Base-by-base conservation (phyloP, 2,329 filamentous ascomycete species). In the Cladosporium austrohemisphaericum region DNA sequence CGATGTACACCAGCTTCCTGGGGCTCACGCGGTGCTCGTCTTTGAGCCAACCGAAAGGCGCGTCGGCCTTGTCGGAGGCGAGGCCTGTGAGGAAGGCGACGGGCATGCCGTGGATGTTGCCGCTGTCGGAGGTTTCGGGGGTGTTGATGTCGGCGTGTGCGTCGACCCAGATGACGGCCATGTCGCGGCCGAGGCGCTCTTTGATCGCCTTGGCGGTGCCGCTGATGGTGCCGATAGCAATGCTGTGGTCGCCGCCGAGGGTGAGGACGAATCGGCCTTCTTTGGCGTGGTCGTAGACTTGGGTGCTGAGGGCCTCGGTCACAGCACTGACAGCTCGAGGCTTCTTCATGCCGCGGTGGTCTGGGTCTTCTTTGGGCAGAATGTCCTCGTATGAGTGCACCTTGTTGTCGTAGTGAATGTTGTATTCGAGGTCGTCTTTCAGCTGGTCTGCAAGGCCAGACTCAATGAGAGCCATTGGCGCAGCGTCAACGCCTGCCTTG, bases 81-180 rank as follows among this genome's bases (percentile, higher is more conserved):
- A 98, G 75, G 1, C 93, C 89, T 0, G 90, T 91, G 58, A 95
- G 70, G 71, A 97, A 98, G 3, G 88, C 83, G 29, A 97, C 87
- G 2, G 93, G 93, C 93, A 98, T 98, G 60, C 93, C 93, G 72
- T 98, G 93, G 55, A 98, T 86, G 71, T 97, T 97, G 26, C 93
- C 93, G 58, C 86, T 93, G 33, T 79, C 86, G 57, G 86, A 92
- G 40, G 82, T 85, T 79, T 97, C 91, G 46, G 92, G 93, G 1
- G 88, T 90, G 74, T 98, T 98, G 76, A 98, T 96, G 70, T 98
- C 93, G 48, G 92, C 86, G 70, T 98, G 93, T 20, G 93, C 93
- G 70, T 98, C 93, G 25, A 98, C 93, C 93, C 93, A 98, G 68
- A 98, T 94, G 51, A 98, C 88, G 10, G 90, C 93, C 55, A 96